Evolutionary conservation across 1,284 basidiomycete species (phyloP).

Genomic region (Polyporus tsugae): DNA sequence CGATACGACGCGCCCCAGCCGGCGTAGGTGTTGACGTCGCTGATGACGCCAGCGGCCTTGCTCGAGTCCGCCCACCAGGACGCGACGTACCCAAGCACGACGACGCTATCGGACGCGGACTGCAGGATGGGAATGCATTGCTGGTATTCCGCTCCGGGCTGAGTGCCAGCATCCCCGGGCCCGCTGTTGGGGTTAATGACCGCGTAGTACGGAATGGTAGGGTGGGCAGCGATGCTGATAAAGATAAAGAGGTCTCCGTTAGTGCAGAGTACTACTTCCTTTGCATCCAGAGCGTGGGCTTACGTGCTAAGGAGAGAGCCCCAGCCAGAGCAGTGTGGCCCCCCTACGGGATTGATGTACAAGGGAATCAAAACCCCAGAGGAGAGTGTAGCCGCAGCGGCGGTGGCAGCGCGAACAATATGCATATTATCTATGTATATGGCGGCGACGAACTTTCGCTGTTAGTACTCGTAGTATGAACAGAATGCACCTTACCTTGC

Average conservation of each 20-base stretch:
- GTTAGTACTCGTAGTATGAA: not conserved
- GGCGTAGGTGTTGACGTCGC: conserved; percentile 46
- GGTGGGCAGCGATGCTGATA: conserved; percentile 40
- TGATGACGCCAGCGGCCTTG: conserved; percentile 32
- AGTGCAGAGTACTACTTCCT: not conserved
- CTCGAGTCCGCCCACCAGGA: conserved; percentile 38
- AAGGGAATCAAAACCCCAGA: conserved; percentile 34
- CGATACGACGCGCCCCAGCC: conserved; percentile 42
- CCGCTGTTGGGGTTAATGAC: conserved; percentile 48
- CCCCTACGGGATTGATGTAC: conserved; percentile 31
- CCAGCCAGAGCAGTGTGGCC: conserved; percentile 30
- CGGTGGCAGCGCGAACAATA: conserved; percentile 3
- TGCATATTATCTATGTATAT: not conserved
- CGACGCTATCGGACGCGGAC: conserved; percentile 41
- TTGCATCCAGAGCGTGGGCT: not conserved
- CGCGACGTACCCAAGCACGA: conserved; percentile 46
- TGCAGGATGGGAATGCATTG: conserved; percentile 38
- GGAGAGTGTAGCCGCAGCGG: conserved; percentile 25
- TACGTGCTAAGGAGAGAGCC: conserved; percentile 27
- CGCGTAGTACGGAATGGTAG: conserved; percentile 43
- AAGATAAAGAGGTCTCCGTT: not conserved
- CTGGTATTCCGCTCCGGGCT: conserved; percentile 45
- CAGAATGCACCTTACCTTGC: not conserved
- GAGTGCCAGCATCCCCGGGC: conserved; percentile 39
- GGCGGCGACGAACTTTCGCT: no score